Evolutionary conservation across 345 rosid species (phyloP).

Genomic region (Brassica juncea): DNA sequence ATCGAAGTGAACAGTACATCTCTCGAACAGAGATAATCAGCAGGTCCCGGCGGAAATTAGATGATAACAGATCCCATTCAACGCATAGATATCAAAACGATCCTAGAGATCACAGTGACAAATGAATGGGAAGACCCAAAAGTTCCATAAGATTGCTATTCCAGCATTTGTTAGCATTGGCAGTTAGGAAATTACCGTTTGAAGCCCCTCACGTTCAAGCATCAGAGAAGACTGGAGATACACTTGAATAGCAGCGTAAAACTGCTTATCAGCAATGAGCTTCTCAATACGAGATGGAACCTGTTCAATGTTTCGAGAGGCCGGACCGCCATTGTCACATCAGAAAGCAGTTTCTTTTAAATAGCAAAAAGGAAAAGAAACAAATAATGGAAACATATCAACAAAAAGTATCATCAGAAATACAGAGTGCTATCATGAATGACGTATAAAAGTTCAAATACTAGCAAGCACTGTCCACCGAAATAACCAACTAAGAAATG

Average conservation of each 20-base stretch:
- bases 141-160: constrained; percentile 23
- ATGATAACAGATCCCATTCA: constrained; percentile 18
- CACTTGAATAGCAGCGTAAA: constrained; percentile 88
- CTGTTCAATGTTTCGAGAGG: constrained; percentile 50
- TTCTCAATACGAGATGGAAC: constrained; percentile 88
- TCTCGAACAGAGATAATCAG: constrained; percentile 9
- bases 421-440: constrained; percentile 8
- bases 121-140: constrained; percentile 23
- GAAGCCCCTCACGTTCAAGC: constrained; percentile 99
- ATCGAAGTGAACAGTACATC: constrained; percentile 25
- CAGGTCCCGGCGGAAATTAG: constrained; percentile 15
- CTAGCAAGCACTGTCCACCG: constrained; percentile 22
- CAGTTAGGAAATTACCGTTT: constrained; percentile 57
- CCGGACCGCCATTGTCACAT: constrained; percentile 8
- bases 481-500: constrained; percentile 9
- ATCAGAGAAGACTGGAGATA: constrained; percentile 76
- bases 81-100: constrained; percentile 7
- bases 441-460: constrained; percentile 20
- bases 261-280: constrained; percentile 84
- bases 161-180: constrained; percentile 3
- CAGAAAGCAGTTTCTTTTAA: constrained; percentile 15
- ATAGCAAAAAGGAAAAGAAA: background rate
- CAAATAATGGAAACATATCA: constrained; percentile 18
- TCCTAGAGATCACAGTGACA: constrained; percentile 7
- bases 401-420: background rate